Evolutionary conservation across 306 rosid species (phyloP), one percentile per base, ranked within the genome.

Genomic region (Mimosa pudica): DNA sequence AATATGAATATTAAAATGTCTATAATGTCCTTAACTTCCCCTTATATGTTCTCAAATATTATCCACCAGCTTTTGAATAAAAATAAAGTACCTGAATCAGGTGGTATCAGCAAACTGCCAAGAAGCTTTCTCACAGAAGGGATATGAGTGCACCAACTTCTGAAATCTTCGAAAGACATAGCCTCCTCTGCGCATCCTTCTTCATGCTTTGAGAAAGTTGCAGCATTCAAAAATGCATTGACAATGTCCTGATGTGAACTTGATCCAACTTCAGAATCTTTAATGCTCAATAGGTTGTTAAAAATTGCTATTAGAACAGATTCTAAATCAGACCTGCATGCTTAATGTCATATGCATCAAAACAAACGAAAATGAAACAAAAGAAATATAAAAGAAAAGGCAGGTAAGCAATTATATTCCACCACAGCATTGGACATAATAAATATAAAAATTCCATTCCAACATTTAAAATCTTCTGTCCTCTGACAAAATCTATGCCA

Each of bases 121-220:
- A 95, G 97, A 82, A 89, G 88, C 89, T 92, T 95, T 88, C 89
- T 91, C 80, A 86, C 84, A 54, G 98, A 87, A 35, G 98, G 98
- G 52, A 92, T 66, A 80, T 82, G 88, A 76, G 88, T 46, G 72
- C 92, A 90, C 98, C 98, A 95, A 81, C 84, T 85, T 87, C 80
- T 89, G 89, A 89, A 95, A 84, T 95, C 93, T 85, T 89, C 92
- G 62, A 89, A 87, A 79, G 98, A 85, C 90, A 92, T 82, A 66
- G 80, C 75, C 76, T 85, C 84, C 78, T 85, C 87, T 0, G 79
- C 70, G 76, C 85, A 67, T 45, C 79, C 87, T 70, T 79, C 88
- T 9, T 83, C 82, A 36, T 82, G 87, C 81, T 77, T 62, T 16
- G 94, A 85, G 70, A 95, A 90, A 16, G 73, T 85, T 62, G 97